phyloP scores from a whole-genome alignment of 1,139 yeast species.

The Sugiyamaella neomexicana region DNA sequence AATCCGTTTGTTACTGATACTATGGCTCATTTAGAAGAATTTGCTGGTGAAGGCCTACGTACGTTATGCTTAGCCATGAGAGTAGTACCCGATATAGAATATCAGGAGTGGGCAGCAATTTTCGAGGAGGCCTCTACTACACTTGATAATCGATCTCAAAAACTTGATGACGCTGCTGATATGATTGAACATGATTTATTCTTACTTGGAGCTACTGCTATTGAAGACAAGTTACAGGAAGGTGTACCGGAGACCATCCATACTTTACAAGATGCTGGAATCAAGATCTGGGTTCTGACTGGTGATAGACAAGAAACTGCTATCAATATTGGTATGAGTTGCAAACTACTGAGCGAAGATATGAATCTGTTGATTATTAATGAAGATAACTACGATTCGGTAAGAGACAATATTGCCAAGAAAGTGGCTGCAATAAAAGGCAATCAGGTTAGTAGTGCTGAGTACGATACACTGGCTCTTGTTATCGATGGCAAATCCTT shows the following conservation, averaged over 20 bases:
- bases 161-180: slow-evolving; percentile 83
- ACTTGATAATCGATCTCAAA: slow-evolving; percentile 67
- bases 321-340: slow-evolving; percentile 96
- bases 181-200: slow-evolving; percentile 76
- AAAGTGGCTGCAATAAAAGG: slow-evolving; percentile 73
- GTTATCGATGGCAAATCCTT: slow-evolving; percentile 93
- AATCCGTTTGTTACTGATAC: slow-evolving; percentile 84
- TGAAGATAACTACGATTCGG: slow-evolving; percentile 77
- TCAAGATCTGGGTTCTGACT: slow-evolving; percentile 95
- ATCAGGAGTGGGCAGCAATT: slow-evolving; percentile 55
- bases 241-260: slow-evolving; percentile 98
- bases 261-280: slow-evolving; percentile 92
- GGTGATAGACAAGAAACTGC: slow-evolving; percentile 99
- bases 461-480: slow-evolving; percentile 79
- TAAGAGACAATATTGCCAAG: slow-evolving; percentile 66
- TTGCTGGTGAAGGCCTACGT: slow-evolving; percentile 94
- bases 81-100: slow-evolving; percentile 77
- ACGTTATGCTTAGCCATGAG: slow-evolving; percentile 91
- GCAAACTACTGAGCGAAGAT: slow-evolving; percentile 89
- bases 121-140: slow-evolving; percentile 84
- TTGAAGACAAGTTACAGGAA: slow-evolving; percentile 95
- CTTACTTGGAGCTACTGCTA: slow-evolving; percentile 94
- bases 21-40: slow-evolving; percentile 85
- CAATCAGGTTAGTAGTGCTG: slow-evolving; percentile 49
- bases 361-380: slow-evolving; percentile 90